These are phyloP conservation scores for Blastocystis sp. DNA, from an alignment of 352 stramenopile genomes.

Conservation along the genomic window DNA sequence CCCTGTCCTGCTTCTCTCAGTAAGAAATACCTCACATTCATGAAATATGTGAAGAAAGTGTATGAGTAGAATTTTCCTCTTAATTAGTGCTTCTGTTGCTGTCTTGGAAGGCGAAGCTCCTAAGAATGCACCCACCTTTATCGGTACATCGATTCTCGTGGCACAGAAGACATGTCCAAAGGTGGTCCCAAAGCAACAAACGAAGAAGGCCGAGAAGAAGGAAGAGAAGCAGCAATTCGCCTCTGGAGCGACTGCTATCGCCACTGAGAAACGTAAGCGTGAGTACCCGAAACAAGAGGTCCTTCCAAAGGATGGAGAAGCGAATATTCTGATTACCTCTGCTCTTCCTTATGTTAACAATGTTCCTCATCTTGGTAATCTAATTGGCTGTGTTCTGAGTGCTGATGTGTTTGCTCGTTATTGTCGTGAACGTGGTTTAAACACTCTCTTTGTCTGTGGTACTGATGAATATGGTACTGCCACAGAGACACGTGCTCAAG, in stretches of 20 bases:
- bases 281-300: neutral
- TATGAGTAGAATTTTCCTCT: neutral
- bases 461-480: constrained; percentile 70
- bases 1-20: constrained; percentile 39
- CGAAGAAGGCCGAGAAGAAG: constrained; percentile 29
- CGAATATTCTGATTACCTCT: constrained; percentile 70
- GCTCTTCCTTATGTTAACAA: constrained; percentile 71
- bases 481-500: constrained; percentile 67
- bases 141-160: neutral
- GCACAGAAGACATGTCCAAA: constrained; percentile 25
- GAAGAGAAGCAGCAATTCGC: neutral
- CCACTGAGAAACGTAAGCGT: constrained; percentile 2
- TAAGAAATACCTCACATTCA: constrained; percentile 39
- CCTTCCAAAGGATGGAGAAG: constrained; percentile 45
- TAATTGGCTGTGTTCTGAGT: constrained; percentile 70
- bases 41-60: constrained; percentile 64
- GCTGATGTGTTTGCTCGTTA: constrained; percentile 69
- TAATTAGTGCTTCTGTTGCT: constrained; percentile 6
- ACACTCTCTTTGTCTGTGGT: constrained; percentile 69
- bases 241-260: neutral
- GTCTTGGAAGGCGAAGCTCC: constrained; percentile 46
- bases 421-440: constrained; percentile 66
- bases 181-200: neutral
- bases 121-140: constrained; percentile 40
- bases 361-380: constrained; percentile 70